Conservation (phyloP, 352 stramenopile species). For the Globisporangium radiosum region DNA sequence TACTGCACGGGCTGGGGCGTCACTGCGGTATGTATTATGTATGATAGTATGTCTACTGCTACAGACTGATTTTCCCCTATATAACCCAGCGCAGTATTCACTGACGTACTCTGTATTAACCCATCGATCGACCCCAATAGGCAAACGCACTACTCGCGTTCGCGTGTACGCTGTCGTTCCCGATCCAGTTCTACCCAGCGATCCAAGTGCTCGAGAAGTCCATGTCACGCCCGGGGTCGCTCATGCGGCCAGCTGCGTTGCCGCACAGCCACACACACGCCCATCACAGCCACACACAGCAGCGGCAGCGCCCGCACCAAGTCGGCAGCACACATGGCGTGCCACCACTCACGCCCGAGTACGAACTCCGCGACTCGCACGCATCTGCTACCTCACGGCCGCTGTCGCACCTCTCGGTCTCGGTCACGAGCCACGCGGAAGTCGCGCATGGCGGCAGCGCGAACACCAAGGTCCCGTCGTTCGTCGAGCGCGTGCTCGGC, state of each 20-base stretch:
- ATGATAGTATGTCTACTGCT: not conserved
- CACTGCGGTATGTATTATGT: constrained; percentile 27
- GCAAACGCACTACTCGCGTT: constrained; percentile 67
- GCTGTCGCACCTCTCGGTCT: constrained; percentile 1
- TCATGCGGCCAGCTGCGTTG: constrained; percentile 27
- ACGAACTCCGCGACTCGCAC: not conserved
- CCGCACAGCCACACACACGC: constrained; percentile 11
- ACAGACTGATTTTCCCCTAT: no score
- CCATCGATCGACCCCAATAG: constrained; percentile 11
- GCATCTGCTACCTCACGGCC: not conserved
- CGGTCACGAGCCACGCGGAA: not conserved
- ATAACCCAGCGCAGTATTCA: no score
- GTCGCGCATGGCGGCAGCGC: not conserved
- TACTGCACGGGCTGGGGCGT: constrained; percentile 70
- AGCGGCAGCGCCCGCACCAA: not conserved
- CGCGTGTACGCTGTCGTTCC: constrained; percentile 69
- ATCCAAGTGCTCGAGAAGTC: constrained; percentile 66
- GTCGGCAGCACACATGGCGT: no score
- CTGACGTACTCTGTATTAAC: no score
- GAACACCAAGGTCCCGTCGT: constrained; percentile 10
- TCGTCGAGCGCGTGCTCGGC: constrained; percentile 36
- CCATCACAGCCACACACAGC: not conserved
- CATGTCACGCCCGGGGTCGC: constrained; percentile 35
- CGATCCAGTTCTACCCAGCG: constrained; percentile 77
- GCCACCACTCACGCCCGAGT: not conserved